phyloP scores from a whole-genome alignment of 345 rosid species.

The Melaleuca quinquenervia region DNA sequence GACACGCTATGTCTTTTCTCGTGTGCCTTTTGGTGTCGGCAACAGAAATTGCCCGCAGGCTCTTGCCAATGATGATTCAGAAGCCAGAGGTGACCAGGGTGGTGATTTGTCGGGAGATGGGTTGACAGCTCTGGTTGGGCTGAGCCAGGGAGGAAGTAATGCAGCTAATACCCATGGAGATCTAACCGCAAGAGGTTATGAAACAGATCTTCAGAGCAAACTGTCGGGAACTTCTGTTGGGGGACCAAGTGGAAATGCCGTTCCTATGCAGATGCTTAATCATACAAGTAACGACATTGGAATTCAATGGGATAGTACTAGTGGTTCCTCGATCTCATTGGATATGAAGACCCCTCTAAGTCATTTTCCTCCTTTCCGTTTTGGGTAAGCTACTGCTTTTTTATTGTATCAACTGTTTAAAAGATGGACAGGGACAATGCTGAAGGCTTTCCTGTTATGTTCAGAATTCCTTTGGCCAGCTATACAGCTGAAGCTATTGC shows the following conservation, averaged over 20 bases:
- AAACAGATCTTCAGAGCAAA: constrained; percentile 32
- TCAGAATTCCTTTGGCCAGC: neutral
- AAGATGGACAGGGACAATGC: neutral
- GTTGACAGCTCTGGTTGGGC: constrained; percentile 79
- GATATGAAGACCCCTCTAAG: constrained; percentile 88
- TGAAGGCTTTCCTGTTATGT: neutral
- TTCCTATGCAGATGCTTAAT: constrained; percentile 57
- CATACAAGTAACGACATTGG: constrained; percentile 50
- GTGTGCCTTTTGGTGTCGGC: constrained; percentile 68
- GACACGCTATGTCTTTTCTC: constrained; percentile 86
- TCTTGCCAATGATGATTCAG: constrained; percentile 73
- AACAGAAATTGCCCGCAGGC: constrained; percentile 77
- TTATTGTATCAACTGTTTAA: neutral
- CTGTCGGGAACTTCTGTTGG: constrained; percentile 30
- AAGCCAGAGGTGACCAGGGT: constrained; percentile 59
- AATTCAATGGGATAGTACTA: constrained; percentile 67
- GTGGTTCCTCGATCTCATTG: constrained; percentile 64
- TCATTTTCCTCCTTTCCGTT: constrained; percentile 98
- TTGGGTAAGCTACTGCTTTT: constrained; percentile 49
- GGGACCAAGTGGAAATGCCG: constrained; percentile 33
- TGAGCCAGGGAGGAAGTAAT: constrained; percentile 64
- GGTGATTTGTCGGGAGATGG: constrained; percentile 82
- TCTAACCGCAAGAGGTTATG: constrained; percentile 42
- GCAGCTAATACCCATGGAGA: constrained; percentile 36
- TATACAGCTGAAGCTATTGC: neutral